These are phyloP conservation scores for Neopestalotiopsis sp. DNA, from an alignment of 2,329 filamentous ascomycete species.

Conservation along the genomic window DNA sequence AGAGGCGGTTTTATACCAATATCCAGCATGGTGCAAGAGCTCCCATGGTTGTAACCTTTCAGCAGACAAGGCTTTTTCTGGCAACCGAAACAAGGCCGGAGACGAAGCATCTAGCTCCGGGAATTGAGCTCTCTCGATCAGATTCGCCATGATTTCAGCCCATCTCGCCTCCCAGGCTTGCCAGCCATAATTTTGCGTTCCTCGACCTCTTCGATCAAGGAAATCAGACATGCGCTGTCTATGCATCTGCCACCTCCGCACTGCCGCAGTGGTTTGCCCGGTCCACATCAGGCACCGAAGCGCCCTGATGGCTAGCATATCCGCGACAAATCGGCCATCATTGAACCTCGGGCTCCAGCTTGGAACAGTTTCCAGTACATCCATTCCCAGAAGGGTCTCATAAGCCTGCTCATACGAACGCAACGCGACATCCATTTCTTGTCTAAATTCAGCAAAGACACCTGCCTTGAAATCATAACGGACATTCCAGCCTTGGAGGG, in stretches of 20 bases:
- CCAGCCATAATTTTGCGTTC: conserved; percentile 90
- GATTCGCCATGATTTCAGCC: conserved; percentile 65
- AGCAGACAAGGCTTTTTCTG: conserved; percentile 63
- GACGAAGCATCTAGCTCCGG: conserved; percentile 52
- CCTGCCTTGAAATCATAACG: conserved; percentile 95
- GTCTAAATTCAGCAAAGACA: conserved; percentile 88
- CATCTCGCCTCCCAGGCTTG: conserved; percentile 88
- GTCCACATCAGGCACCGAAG: conserved; percentile 84
- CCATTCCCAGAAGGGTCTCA: conserved; percentile 78
- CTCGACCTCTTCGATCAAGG: conserved; percentile 81
- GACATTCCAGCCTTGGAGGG: conserved; percentile 86
- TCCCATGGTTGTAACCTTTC: conserved; percentile 69
- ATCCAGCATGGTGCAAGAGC: conserved; percentile 67
- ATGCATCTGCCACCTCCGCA: conserved; percentile 81
- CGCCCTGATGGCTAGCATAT: conserved; percentile 79
- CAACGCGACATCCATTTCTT: conserved; percentile 87
- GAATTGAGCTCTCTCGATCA: conserved; percentile 60
- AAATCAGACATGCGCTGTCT: conserved; percentile 75
- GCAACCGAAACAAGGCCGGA: conserved; percentile 53
- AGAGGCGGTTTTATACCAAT: conserved; percentile 68
- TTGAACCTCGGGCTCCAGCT: conserved; percentile 92
- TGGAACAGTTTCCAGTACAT: conserved; percentile 86
- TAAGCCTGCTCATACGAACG: conserved; percentile 89
- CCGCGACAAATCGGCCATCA: conserved; percentile 86
- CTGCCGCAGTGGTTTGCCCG: conserved; percentile 78